These are phyloP conservation scores for Inonotus hispidus DNA, from an alignment of 1,284 basidiomycete genomes.

Conservation along the genomic window DNA sequence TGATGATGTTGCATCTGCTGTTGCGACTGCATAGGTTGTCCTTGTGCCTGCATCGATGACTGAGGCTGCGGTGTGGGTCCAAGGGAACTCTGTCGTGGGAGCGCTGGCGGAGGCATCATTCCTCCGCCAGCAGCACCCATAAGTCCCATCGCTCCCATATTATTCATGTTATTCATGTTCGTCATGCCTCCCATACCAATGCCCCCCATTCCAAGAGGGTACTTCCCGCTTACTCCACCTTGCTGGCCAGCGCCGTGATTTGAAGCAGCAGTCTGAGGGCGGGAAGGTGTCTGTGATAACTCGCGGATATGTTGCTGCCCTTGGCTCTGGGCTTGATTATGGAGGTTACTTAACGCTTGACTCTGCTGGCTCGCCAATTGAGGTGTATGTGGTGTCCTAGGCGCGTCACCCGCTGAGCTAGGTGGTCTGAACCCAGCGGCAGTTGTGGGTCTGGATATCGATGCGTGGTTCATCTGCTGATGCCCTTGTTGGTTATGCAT, in stretches of 20 bases:
- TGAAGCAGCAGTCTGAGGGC: conserved; percentile 15
- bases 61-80: not conserved
- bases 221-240: conserved; percentile 5
- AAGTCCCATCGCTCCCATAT: conserved; percentile 5
- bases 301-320: conserved; percentile 20
- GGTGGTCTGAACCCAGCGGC: conserved; percentile 17
- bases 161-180: conserved; percentile 4
- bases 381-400: conserved; percentile 27
- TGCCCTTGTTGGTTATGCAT: conserved; percentile 7
- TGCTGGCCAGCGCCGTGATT: conserved; percentile 14
- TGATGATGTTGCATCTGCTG: conserved; percentile 8
- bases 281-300: conserved; percentile 15
- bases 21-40: not conserved
- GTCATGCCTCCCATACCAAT: not conserved
- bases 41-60: not conserved
- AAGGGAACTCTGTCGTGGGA: conserved; percentile 20
- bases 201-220: conserved; percentile 3
- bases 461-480: conserved; percentile 10
- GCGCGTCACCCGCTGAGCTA: conserved; percentile 11
- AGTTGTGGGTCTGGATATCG: conserved; percentile 18
- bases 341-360: conserved; percentile 20
- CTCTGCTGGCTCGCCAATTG: conserved; percentile 21
- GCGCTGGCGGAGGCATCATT: conserved; percentile 27
- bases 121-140: conserved; percentile 20
- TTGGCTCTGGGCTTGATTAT: conserved; percentile 14